phyloP scores from a whole-genome alignment of 2,329 filamentous ascomycete species.

The Colletotrichum viniferum region DNA sequence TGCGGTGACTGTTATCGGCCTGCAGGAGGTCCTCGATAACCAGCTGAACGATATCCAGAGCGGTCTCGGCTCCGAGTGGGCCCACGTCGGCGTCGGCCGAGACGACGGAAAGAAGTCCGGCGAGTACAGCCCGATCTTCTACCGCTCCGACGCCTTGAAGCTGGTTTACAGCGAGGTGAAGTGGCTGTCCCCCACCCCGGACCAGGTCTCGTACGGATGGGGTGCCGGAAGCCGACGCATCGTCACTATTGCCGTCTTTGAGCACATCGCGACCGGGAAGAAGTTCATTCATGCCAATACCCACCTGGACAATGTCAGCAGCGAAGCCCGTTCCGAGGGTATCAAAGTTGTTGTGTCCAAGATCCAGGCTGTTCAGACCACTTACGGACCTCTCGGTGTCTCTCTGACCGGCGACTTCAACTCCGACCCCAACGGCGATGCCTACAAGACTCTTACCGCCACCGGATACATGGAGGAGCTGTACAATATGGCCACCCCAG shows the following conservation, averaged over 20 bases:
- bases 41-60: conserved; percentile 66
- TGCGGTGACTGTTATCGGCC: conserved; percentile 58
- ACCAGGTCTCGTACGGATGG: conserved; percentile 64
- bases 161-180: conserved; percentile 56
- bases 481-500: conserved; percentile 34
- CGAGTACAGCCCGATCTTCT: conserved; percentile 71
- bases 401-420: conserved; percentile 59
- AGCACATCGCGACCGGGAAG: conserved; percentile 40
- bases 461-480: conserved; percentile 35
- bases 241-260: conserved; percentile 52
- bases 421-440: conserved; percentile 42
- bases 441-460: conserved; percentile 25
- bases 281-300: conserved; percentile 53
- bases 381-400: conserved; percentile 33
- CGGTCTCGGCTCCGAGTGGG: conserved; percentile 52
- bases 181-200: conserved; percentile 68
- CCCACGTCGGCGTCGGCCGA: conserved; percentile 55
- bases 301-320: conserved; percentile 56
- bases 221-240: conserved; percentile 47
- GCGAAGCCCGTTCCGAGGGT: conserved; percentile 43
- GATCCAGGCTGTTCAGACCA: conserved; percentile 29
- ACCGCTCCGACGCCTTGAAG: conserved; percentile 56
- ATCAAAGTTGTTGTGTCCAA: conserved; percentile 45
- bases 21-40: conserved; percentile 70
- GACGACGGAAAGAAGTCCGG: conserved; percentile 62